Conservation (phyloP, 257 asterid genomes). For the Solanum okadae region DNA sequence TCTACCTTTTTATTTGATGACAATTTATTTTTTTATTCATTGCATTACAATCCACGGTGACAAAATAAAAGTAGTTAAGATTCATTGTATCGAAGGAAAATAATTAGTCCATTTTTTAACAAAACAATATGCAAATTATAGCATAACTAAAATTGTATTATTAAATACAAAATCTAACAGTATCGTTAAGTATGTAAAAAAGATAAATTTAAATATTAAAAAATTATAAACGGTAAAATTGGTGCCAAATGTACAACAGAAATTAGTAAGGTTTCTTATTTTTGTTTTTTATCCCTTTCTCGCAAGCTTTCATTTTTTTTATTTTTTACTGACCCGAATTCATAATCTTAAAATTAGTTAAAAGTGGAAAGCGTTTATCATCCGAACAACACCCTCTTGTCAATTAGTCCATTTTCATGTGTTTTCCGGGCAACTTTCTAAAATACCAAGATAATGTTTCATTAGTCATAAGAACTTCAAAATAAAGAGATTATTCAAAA, state of each 20-base stretch:
- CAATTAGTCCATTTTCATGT: too few species aligned
- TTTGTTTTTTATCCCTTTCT: too few species aligned
- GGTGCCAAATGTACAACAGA: not conserved
- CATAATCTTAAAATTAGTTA: too few species aligned
- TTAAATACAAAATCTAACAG: not conserved
- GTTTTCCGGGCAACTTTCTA: too few species aligned
- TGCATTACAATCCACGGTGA: not conserved
- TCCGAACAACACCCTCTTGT: not conserved
- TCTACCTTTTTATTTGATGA: not conserved
- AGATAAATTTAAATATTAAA: not conserved
- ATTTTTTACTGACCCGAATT: too few species aligned
- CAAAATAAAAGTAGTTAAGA: not conserved
- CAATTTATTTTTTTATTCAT: not conserved
- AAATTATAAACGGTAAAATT: not conserved
- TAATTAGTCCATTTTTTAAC: not conserved
- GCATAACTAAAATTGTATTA: not conserved
- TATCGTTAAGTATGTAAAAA: not conserved
- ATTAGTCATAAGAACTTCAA: too few species aligned
- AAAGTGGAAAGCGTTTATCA: fast-evolving
- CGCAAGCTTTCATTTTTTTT: not conserved
- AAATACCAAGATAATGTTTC: too few species aligned
- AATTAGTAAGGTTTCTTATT: too few species aligned
- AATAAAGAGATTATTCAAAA: not conserved
- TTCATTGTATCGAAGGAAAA: not conserved
- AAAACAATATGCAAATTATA: not conserved